phyloP scores from a whole-genome alignment of 2,329 filamentous ascomycete genomes.

The Trichoderma koningiopsis region DNA sequence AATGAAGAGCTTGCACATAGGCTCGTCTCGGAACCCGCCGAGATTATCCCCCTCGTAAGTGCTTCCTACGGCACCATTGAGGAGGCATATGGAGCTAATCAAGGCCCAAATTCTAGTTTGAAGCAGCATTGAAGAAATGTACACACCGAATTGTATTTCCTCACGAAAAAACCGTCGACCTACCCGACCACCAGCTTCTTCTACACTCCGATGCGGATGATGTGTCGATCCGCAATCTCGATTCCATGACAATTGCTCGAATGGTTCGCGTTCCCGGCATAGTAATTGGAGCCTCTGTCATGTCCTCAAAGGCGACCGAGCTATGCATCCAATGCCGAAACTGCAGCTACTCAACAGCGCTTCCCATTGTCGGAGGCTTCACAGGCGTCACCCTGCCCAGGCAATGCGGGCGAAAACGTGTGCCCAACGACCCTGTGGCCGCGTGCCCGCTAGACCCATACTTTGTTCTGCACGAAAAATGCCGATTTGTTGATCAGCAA shows the following conservation, averaged over 20 bases:
- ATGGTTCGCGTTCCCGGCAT: constrained; percentile 97
- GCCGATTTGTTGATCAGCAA: constrained; percentile 94
- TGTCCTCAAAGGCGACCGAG: constrained; percentile 91
- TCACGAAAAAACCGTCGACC: constrained; percentile 62
- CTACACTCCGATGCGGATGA: constrained; percentile 90
- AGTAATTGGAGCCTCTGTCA: constrained; percentile 93
- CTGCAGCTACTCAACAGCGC: constrained; percentile 70
- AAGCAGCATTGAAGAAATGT: constrained; percentile 84
- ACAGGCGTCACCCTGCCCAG: constrained; percentile 82
- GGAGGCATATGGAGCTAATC: background rate
- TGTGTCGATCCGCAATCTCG: constrained; percentile 90
- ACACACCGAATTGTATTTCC: constrained; percentile 93
- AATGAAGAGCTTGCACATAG: constrained; percentile 93
- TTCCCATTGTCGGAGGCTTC: constrained; percentile 83
- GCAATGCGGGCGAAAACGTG: constrained; percentile 66
- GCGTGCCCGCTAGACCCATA: constrained; percentile 93
- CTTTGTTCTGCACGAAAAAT: constrained; percentile 92
- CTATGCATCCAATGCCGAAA: constrained; percentile 86
- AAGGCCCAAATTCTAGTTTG: constrained; percentile 64
- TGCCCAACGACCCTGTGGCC: constrained; percentile 66
- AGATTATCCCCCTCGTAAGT: constrained; percentile 85
- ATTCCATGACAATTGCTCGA: constrained; percentile 87
- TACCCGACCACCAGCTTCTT: constrained; percentile 92
- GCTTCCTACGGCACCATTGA: background rate
- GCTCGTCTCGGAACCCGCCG: constrained; percentile 84